Base-by-base conservation (phyloP, 305 asterid genomes). In the Solanum hybrid region DNA sequence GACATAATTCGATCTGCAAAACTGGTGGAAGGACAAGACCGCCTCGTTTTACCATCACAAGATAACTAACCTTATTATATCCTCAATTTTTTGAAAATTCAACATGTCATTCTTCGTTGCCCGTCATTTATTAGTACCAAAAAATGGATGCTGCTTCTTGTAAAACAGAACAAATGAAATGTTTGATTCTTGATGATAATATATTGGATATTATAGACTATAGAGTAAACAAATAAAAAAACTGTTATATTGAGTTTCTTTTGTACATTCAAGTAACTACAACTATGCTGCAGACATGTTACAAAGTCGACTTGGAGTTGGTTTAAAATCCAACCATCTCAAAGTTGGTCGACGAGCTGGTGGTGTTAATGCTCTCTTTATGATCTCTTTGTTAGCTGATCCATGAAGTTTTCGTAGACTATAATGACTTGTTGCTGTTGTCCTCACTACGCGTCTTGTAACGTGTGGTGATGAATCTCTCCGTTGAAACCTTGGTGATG, bases 11-110 rank as follows among this genome's bases (percentile, higher is more conserved):
- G 95, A 89, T 96, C 96, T 42, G 99, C 96, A 42, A 96, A 92
- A 93, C 94, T 97, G 81, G 93, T 97, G 77, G 98, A 96, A 90
- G 99, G 99, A 89, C 95, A 93, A 91, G 99, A 96, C 76, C 97
- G 98, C 89, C 97, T 97, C 28, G 87, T 96, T 89, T 92, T 96
- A 89, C 97, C 98, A 18, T 3, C 88, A 31, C 91, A 89, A 51
- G 93, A 96, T 89, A 94, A 89, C 81, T 93, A 89, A 89, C 29
- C 74, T 83, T 83, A 4, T 10, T 67, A 10, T 84, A 29, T 31
- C 40, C 75, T 51, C 42, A 31, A 20, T 29, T 31, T 18, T 51
- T 84, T 31, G 12, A 29, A 51, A 51, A 31, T 10, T 29, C 40
- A 18, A 46, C 35, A 31, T 84, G 40, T 84, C 88, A 84, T 84